A percentile compares a stretch with the other conserved stretches of the same genome.
Conservation (phyloP, 805 yeast genomes). For the Lipomyces spencermartinsiae region DNA sequence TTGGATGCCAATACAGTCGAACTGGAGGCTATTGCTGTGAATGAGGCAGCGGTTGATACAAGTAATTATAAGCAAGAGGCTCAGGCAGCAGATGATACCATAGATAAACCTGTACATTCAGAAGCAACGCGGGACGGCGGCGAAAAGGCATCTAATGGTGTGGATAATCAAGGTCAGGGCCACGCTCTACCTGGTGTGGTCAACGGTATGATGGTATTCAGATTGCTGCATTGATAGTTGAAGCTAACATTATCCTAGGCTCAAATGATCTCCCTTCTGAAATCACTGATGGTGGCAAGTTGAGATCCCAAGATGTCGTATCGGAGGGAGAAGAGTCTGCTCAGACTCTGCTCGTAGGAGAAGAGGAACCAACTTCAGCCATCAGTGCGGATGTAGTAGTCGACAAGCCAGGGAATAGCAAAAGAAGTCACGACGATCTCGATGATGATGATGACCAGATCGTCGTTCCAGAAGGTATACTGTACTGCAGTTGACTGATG, state of each 20-base stretch:
- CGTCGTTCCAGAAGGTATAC: neutral
- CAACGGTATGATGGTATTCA: neutral
- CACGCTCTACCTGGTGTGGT: neutral
- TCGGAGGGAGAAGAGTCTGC: neutral
- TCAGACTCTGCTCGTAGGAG: neutral
- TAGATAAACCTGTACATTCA: neutral
- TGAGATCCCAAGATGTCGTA: neutral
- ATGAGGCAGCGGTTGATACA: conserved; percentile 6
- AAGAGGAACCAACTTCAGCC: neutral
- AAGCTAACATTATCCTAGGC: neutral
- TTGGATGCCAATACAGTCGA: conserved; percentile 6
- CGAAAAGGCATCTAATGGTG: neutral
- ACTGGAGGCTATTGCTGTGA: neutral
- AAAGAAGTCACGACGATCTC: neutral
- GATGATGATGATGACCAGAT: conserved; percentile 4
- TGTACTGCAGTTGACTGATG: neutral
- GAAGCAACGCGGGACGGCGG: neutral
- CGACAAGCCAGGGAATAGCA: neutral
- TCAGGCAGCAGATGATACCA: neutral
- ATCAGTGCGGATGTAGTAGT: neutral
- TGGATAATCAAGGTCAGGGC: neutral
- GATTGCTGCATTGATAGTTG: neutral
- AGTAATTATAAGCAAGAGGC: neutral
- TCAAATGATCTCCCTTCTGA: neutral
- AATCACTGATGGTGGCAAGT: neutral